Evolutionary conservation across 805 yeast genomes (phyloP).

Genomic region (Monosporozyma aquatica): DNA sequence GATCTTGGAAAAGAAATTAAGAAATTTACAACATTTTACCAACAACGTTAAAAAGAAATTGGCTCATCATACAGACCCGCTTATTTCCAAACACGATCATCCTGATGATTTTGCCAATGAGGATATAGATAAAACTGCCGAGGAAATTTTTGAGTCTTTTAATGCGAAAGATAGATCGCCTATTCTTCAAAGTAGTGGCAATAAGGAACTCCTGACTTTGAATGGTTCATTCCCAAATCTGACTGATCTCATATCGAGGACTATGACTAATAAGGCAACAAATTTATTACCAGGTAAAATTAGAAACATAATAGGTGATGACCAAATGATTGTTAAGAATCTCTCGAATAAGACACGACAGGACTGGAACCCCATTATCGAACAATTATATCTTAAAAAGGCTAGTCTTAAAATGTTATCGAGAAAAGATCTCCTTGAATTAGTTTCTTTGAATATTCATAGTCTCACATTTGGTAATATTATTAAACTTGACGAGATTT

Average conservation of each 20-base stretch:
- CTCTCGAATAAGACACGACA: slow-evolving; percentile 17
- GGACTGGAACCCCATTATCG: slow-evolving; percentile 24
- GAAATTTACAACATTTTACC: slow-evolving; percentile 24
- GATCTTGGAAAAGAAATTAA: slow-evolving; percentile 21
- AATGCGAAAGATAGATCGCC: neutral
- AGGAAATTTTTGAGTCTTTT: neutral
- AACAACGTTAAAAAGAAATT: slow-evolving; percentile 14
- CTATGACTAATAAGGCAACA: slow-evolving; percentile 7
- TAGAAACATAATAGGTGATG: slow-evolving; percentile 17
- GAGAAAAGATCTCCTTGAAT: slow-evolving; percentile 4
- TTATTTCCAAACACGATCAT: neutral
- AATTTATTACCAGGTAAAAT: slow-evolving; percentile 16
- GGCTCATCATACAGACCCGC: neutral
- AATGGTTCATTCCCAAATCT: slow-evolving; percentile 3
- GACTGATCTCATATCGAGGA: slow-evolving; percentile 4
- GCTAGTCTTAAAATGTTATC: slow-evolving; percentile 11
- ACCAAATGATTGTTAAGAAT: slow-evolving; percentile 16
- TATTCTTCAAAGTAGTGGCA: neutral
- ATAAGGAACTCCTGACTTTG: neutral
- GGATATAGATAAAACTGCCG: slow-evolving; percentile 1
- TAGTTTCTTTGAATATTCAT: slow-evolving; percentile 9
- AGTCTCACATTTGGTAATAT: slow-evolving; percentile 20
- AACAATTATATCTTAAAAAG: slow-evolving; percentile 10
- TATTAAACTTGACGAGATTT: slow-evolving; percentile 20
- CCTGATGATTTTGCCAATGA: neutral